Base-by-base conservation (phyloP, 108 stramenopile genomes). In the Asterionellopsis glacialis region DNA sequence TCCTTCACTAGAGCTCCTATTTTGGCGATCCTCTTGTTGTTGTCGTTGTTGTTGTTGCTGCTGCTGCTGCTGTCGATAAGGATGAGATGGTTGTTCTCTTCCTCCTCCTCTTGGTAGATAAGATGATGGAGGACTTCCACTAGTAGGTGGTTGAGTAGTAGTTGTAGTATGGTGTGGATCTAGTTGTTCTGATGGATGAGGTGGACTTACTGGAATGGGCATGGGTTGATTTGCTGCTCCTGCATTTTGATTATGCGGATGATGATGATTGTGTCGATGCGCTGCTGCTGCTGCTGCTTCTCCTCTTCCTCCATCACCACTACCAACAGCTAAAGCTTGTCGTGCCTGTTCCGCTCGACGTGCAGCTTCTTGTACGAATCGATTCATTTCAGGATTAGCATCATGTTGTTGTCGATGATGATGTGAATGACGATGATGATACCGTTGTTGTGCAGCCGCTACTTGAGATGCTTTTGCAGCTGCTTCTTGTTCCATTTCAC, bases 281-380 rank as follows among this genome's bases (percentile, higher is more conserved):
- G 7, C 7, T 21, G 47, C 43, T 38, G n/a, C 43, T 40, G 16
- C 50, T 11, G 23, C 41, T 13, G n/a, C 64, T 12, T 39, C 55
- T 0, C n/a, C 57, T 40, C 11, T 52, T 24, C 41, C 38, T 7
- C n/a, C 54, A 55, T 5, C 22, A 19, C 33, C 9, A 39, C 22
- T 5, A 9, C 9, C 9, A 4, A 22, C 54, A 18, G 68, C 24
- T 15, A 64, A 16, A 5, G 52, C 41, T 6, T 52, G 39, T 24
- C 82, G 62, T 9, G 79, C 82, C 40, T 62, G 70, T 63, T 74
- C 73, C n/a, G 82, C 79, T 24, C 82, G 55, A 45, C 79, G 73
- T 19, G 79, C 66, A 0, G 79, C 82, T 61, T 80, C 79, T 60
- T 65, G 54, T 14, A 83, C 62, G 43, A 75, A 73, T 10, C 64